These are phyloP conservation scores for Chlorokybus atmophyticus DNA, from an alignment of 139 green algal species.

Conservation along the genomic window DNA sequence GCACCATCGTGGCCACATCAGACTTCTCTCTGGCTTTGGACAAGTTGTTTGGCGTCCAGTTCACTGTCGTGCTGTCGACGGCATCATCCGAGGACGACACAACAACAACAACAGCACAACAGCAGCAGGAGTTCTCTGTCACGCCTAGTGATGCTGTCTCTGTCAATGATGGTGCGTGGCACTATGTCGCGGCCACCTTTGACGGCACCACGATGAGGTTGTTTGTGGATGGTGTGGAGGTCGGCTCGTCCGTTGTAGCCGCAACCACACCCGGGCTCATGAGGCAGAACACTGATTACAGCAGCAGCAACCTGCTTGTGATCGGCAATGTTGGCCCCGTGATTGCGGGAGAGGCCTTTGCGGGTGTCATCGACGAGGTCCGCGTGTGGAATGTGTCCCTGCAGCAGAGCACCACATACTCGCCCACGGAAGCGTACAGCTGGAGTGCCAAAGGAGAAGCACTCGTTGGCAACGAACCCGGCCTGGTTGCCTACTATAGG, in stretches of 20 bases:
- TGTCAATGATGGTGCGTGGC: not conserved
- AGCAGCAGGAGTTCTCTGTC: not conserved
- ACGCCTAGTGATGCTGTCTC: no score
- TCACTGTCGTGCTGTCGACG: not conserved
- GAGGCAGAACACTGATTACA: no score
- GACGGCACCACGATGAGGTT: not conserved
- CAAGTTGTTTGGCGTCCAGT: not conserved
- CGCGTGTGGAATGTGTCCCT: not conserved
- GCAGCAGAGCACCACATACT: not conserved
- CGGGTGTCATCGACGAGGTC: not conserved
- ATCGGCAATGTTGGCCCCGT: no score
- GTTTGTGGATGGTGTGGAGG: not conserved
- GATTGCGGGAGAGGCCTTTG: not conserved
- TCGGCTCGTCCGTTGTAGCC: not conserved
- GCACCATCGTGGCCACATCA: not conserved
- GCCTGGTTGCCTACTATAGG: not conserved
- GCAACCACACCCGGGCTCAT: not conserved
- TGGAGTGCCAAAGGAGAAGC: not conserved
- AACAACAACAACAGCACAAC: not conserved
- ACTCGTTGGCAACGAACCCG: not conserved
- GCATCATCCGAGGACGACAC: not conserved
- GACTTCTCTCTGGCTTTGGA: not conserved
- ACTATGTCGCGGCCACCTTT: not conserved
- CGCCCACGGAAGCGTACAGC: not conserved
- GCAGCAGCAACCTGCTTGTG: no score